Evolutionary conservation across 1,139 yeast species (phyloP).

Genomic region (Torulaspora globosa): DNA sequence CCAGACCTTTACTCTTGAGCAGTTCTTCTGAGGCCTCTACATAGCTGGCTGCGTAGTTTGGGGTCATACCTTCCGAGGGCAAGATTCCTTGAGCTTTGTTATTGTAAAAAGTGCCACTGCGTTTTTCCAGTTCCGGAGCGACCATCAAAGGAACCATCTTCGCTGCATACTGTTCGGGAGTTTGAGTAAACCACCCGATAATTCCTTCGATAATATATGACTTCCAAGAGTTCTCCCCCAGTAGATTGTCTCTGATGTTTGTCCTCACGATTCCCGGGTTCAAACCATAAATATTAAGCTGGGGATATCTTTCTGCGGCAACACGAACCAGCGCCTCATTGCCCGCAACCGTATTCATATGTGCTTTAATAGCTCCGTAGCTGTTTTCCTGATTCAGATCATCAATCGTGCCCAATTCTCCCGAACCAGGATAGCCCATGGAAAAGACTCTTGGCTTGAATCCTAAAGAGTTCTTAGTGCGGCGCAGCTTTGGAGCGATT

Average conservation of each 20-base stretch:
- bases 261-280: constrained; percentile 41
- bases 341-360: constrained; percentile 42
- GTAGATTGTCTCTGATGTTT: constrained; percentile 34
- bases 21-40: constrained; percentile 26
- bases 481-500: constrained; percentile 26
- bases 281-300: constrained; percentile 35
- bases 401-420: constrained; percentile 34
- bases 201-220: constrained; percentile 30
- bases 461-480: constrained; percentile 8
- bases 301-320: constrained; percentile 22
- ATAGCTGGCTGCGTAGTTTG: constrained; percentile 31
- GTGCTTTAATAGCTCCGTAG: constrained; percentile 34
- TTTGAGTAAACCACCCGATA: constrained; percentile 34
- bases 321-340: constrained; percentile 39
- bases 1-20: constrained; percentile 9
- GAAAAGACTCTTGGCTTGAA: constrained; percentile 37
- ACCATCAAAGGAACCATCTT: constrained; percentile 34
- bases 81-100: constrained; percentile 31
- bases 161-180: constrained; percentile 38
- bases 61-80: constrained; percentile 32
- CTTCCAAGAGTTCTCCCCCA: constrained; percentile 33
- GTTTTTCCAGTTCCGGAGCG: constrained; percentile 32
- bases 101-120: constrained; percentile 35
- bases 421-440: constrained; percentile 40
- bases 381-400: constrained; percentile 37